phyloP scores from a whole-genome alignment of 495 filamentous ascomycete genomes.

The Penicillium crystallinum region DNA sequence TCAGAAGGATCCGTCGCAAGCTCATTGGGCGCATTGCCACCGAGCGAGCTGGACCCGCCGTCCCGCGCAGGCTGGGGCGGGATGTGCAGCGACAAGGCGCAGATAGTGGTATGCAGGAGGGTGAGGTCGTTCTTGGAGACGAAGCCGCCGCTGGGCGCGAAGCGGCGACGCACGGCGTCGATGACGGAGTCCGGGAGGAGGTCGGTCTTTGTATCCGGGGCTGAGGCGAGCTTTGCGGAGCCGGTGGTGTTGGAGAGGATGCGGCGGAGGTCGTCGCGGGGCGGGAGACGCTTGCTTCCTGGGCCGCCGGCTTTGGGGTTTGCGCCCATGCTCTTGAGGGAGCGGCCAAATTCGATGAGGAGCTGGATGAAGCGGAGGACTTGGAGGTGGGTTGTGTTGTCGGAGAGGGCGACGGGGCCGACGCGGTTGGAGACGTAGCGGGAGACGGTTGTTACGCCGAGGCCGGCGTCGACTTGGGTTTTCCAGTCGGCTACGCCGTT shows the following conservation, averaged over 20 bases:
- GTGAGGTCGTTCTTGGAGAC: slow-evolving; percentile 61
- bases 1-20: slow-evolving; percentile 72
- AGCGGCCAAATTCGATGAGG: slow-evolving; percentile 58
- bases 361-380: slow-evolving; percentile 55
- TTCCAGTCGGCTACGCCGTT: slow-evolving; percentile 68
- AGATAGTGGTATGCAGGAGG: slow-evolving; percentile 63
- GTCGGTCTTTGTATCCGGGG: background rate
- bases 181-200: slow-evolving; percentile 57
- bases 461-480: slow-evolving; percentile 53
- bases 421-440: slow-evolving; percentile 64
- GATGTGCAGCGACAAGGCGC: slow-evolving; percentile 55
- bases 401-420: slow-evolving; percentile 47
- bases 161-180: slow-evolving; percentile 63
- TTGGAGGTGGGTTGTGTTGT: slow-evolving; percentile 53
- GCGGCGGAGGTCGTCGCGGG: slow-evolving; percentile 37
- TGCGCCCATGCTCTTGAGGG: slow-evolving; percentile 29
- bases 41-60: slow-evolving; percentile 41
- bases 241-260: slow-evolving; percentile 36
- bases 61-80: slow-evolving; percentile 36
- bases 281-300: slow-evolving; percentile 37
- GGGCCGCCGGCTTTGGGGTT: slow-evolving; percentile 26
- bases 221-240: slow-evolving; percentile 6
- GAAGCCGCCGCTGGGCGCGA: slow-evolving; percentile 51
- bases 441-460: slow-evolving; percentile 52
- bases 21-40: slow-evolving; percentile 61